Percentiles rank a stretch among this genome's conserved stretches.
Evolutionary conservation across 75 land plant species (phyloP).

Genomic region (Adiantum capillusveneris): DNA sequence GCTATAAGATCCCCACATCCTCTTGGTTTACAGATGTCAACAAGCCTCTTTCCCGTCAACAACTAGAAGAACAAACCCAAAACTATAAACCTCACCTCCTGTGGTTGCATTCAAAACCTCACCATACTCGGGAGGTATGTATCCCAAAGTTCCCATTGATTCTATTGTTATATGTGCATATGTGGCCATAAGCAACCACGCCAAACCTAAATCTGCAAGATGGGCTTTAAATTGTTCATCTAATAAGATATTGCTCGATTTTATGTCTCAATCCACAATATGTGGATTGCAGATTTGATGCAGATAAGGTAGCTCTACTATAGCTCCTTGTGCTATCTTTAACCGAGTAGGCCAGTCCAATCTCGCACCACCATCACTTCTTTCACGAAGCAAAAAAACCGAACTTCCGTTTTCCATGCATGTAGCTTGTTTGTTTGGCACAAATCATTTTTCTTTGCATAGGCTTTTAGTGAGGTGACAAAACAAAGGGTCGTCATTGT

Average conservation of each 20-base stretch:
- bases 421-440: too few species aligned
- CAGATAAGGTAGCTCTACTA: conserved; percentile 52
- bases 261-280: conserved; percentile 34
- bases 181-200: conserved; percentile 15
- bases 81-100: conserved; percentile 31
- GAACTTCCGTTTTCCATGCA: conserved; percentile 73
- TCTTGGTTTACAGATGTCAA: conserved; percentile 16
- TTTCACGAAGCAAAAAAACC: conserved; percentile 67
- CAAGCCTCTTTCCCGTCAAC: conserved; percentile 22
- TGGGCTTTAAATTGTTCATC: conserved; percentile 22
- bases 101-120: conserved; percentile 20
- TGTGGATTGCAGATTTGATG: conserved; percentile 27
- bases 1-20: conserved; percentile 16
- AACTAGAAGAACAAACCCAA: conserved; percentile 29
- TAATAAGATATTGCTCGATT: conserved; percentile 34
- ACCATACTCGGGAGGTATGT: conserved; percentile 35
- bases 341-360: conserved; percentile 81
- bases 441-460: too few species aligned
- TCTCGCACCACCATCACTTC: conserved; percentile 43
- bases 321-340: conserved; percentile 77
- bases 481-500: too few species aligned
- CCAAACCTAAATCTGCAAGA: conserved; percentile 34
- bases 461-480: too few species aligned
- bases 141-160: conserved; percentile 31
- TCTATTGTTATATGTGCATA: conserved; percentile 25